A percentile compares a stretch with the other conserved stretches of the same genome.
These are phyloP conservation scores for Tetramitus jugosus DNA, from an alignment of 208 protist species.

Conservation along the genomic window DNA sequence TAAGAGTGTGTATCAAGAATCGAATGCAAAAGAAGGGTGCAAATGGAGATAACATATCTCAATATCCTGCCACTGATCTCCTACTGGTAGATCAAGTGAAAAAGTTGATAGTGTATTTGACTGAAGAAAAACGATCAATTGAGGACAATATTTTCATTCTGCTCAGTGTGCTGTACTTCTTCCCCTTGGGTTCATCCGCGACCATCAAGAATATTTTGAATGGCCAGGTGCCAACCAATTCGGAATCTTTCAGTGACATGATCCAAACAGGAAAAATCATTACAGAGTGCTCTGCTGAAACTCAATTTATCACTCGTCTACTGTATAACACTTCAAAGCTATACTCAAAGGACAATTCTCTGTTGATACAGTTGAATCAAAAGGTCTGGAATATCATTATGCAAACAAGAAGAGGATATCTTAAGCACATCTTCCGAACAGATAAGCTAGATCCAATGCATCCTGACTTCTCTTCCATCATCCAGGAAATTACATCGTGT, in stretches of 20 bases:
- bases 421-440: background rate
- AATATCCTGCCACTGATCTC: background rate
- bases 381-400: conserved; percentile 10
- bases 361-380: background rate
- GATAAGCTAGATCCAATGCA: background rate
- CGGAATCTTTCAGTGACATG: background rate
- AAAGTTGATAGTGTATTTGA: background rate
- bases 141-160: background rate
- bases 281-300: background rate
- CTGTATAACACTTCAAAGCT: background rate
- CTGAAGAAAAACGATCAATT: background rate
- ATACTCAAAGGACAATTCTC: background rate
- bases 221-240: too few relatives aligned
- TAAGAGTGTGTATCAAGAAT: background rate
- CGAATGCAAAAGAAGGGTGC: background rate
- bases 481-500: too few relatives aligned
- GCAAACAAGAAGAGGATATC: background rate
- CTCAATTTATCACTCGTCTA: background rate
- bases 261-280: background rate
- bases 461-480: background rate
- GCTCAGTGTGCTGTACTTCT: background rate
- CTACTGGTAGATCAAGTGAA: conserved; percentile 6
- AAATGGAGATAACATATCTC: background rate
- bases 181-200: background rate
- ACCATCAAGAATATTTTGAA: conserved; percentile 2